These are phyloP conservation scores for Abrus precatorius DNA, from an alignment of 306 rosid species.

Conservation along the genomic window DNA sequence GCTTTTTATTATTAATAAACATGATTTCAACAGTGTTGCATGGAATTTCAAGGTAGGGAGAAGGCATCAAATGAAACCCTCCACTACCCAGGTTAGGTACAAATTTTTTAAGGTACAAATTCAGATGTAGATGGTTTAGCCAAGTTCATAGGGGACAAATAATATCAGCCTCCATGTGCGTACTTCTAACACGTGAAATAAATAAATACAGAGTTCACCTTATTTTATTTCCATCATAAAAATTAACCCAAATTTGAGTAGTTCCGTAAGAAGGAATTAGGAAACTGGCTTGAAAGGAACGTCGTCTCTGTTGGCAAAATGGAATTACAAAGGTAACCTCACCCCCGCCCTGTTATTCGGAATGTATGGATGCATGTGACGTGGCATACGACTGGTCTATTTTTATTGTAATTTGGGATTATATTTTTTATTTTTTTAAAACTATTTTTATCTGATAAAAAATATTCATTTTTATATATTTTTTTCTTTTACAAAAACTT, in stretches of 20 bases:
- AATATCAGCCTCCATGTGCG: constrained; percentile 17
- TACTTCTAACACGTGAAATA: constrained; percentile 37
- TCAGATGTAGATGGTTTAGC: constrained; percentile 18
- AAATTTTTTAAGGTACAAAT: not conserved
- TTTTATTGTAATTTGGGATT: not conserved
- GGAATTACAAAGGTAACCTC: too few relatives aligned
- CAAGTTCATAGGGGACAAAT: constrained; percentile 13
- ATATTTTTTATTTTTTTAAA: too few relatives aligned
- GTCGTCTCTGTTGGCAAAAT: not conserved
- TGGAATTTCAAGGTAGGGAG: constrained; percentile 33
- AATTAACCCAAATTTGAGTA: not conserved
- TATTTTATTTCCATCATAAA: not conserved
- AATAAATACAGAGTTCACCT: constrained; percentile 22
- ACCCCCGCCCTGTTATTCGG: not conserved
- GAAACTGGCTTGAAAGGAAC: not conserved
- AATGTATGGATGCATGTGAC: not conserved
- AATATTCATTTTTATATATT: too few relatives aligned
- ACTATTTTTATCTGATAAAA: not conserved
- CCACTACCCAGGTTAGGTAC: constrained; percentile 34
- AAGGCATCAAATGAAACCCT: constrained; percentile 32
- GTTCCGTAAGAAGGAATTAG: not conserved
- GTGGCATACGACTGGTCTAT: not conserved
- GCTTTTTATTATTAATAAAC: constrained; percentile 18
- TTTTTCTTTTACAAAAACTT: too few relatives aligned
- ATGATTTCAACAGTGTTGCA: constrained; percentile 23